Evolutionary conservation across 345 rosid genomes (phyloP), one percentile per base, ranked within the genome.

Genomic region (Hevea brasiliensis): DNA sequence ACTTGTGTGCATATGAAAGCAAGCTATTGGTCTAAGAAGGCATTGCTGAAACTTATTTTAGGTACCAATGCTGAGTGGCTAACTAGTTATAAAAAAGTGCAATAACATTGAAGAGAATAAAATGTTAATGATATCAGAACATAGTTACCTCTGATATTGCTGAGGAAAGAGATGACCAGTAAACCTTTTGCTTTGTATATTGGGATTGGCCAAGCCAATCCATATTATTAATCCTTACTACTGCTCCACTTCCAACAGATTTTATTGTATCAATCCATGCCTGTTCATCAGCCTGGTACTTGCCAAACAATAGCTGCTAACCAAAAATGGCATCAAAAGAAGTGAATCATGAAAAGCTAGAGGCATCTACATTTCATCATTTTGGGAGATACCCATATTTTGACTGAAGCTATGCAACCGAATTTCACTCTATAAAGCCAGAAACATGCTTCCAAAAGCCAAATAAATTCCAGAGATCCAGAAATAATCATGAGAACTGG

Each of bases 201-300:
- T 91, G 91, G 48, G 97, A 89, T 80, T 93, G 98, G 24, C 98
- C 97, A 54, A 93, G 94, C 97, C 97, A 93, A 68, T 93, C 98
- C 94, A 91, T 93, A 9, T 96, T 89, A 71, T 77, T 89, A 59
- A 93, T 91, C 79, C 93, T 85, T 51, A 93, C 85, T 0, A 85
- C 87, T 58, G 82, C 87, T 76, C 92, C 89, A 47, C 23, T 81
- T 26, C 82, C 76, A 29, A 85, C 92, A 9, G 96, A 93, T 73
- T 84, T 89, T 26, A 93, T 89, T 35, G 98, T 87, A 71, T 88
- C 97, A 57, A 89, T 21, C 97, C 98, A 93, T 13, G 88, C 96
- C 76, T 93, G 97, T 60, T 93, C 97, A 77, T 93, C 96, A 32
- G 92, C 67, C 51, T 83, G 90, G 77, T 76, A 83, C 80, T 79